Evolutionary conservation across 441 rosid genomes (phyloP), one percentile per base, ranked within the genome.

Genomic region (Jatropha multifida): DNA sequence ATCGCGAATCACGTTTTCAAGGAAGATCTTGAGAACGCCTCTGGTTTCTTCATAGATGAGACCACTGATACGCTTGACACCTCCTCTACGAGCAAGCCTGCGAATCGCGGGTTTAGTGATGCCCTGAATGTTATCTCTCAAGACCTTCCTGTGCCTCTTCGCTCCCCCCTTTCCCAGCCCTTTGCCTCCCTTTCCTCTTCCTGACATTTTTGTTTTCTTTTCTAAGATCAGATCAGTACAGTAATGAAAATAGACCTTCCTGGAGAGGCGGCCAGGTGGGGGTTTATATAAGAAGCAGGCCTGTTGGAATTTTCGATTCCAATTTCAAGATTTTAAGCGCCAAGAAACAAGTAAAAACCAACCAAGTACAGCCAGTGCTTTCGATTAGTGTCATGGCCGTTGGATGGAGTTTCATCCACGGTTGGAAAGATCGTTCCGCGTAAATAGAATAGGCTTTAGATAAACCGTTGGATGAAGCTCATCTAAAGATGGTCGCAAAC

Each of bases 351-450:
- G 32, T 32, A 32, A 32, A 32, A 23, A 1, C n/a, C n/a, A 6
- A 68, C 0, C 1, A 44, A 15, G 15, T 18, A 4, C 54, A 41
- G 52, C 64, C 37, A 11, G 0, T 1, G 9, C 32, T 56, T 58
- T 3, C 23, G 0, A 9, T 42, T 41, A 10, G 11, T 14, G 14
- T 60, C 0, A 1, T 60, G 26, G 14, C 75, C 75, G 75, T 72
- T 61, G 58, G 75, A 72, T 72, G 15, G 17, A 72, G 10, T 42
- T 3, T 15, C 17, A 72, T 60, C 67, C 40, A 72, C 75, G 75
- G 75, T 72, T 4, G 7, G 1, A 0, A 46, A 15, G 42, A 2
- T 60, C 68, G 26, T 60, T 72, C 75, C 75, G 59, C 46, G 59
- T 72, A 6, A 68, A 4, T 14, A 3, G 27, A 46, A 48, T 48